Evolutionary conservation across 805 yeast species (phyloP).

Genomic region (Kazachstania taianensis): DNA sequence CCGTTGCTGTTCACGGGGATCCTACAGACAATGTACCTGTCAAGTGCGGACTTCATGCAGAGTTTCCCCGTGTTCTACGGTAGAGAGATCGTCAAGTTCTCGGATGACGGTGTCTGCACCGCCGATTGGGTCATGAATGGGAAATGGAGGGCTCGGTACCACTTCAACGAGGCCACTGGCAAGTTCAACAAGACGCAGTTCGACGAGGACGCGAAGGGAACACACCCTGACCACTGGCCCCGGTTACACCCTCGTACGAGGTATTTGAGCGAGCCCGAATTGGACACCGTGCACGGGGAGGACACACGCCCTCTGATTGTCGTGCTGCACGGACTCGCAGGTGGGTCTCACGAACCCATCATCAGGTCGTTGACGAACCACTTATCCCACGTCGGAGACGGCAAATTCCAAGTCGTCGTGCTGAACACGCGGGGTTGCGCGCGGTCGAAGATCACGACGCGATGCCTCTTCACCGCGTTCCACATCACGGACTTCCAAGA

Average conservation of each 20-base stretch:
- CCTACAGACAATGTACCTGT: slow-evolving; percentile 66
- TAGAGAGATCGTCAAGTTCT: slow-evolving; percentile 46
- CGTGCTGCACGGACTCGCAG: slow-evolving; percentile 64
- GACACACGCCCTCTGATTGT: slow-evolving; percentile 45
- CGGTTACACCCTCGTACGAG: slow-evolving; percentile 61
- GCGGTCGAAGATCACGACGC: slow-evolving; percentile 60
- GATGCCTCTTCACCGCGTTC: slow-evolving; percentile 54
- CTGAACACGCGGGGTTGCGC: slow-evolving; percentile 71
- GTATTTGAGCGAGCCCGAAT: slow-evolving; percentile 41
- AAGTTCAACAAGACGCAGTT: slow-evolving; percentile 23
- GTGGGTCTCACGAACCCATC: slow-evolving; percentile 72
- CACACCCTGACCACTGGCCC: slow-evolving; percentile 43
- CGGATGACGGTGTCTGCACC: slow-evolving; percentile 65
- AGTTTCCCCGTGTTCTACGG: slow-evolving; percentile 60
- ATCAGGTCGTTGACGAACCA: slow-evolving; percentile 44
- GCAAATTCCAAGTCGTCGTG: slow-evolving; percentile 47
- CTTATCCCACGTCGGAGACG: slow-evolving; percentile 32
- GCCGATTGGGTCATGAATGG: slow-evolving; percentile 52
- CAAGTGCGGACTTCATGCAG: slow-evolving; percentile 41
- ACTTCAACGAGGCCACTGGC: slow-evolving; percentile 8
- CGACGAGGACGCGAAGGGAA: slow-evolving; percentile 30
- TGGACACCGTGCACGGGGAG: slow-evolving; percentile 27
- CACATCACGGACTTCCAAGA: slow-evolving; percentile 62
- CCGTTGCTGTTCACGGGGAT: slow-evolving; percentile 64
- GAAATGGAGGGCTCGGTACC: slow-evolving; percentile 18